Evolutionary conservation across 2,329 filamentous ascomycete species (phyloP).

Genomic region (Colletotrichum godetiae): DNA sequence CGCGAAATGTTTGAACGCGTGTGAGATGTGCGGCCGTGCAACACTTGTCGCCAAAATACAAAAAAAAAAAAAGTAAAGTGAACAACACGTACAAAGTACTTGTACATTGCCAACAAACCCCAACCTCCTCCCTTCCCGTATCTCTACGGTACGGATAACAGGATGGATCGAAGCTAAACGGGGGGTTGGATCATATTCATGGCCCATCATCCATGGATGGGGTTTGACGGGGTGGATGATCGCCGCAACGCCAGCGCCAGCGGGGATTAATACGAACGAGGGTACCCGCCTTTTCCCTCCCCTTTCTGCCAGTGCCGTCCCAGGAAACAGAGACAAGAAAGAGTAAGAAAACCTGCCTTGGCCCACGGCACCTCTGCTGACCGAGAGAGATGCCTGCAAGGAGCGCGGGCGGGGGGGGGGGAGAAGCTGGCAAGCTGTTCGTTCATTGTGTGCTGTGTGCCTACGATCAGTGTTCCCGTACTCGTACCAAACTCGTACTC

Average conservation of each 20-base stretch:
- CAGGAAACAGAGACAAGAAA: constrained; percentile 18
- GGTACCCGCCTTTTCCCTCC: constrained; percentile 12
- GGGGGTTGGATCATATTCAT: background rate
- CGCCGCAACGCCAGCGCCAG: constrained; percentile 15
- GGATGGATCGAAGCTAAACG: constrained; percentile 7
- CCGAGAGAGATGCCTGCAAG: constrained; percentile 20
- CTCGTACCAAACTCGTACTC: background rate
- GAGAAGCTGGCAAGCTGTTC: background rate
- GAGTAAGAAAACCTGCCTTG: constrained; percentile 19
- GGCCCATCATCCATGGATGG: background rate
- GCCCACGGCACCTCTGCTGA: constrained; percentile 20
- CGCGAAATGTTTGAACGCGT: background rate
- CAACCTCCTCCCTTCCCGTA: constrained; percentile 3
- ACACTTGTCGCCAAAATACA: background rate
- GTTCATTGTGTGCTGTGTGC: background rate
- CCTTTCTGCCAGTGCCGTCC: constrained; percentile 28
- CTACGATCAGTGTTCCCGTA: background rate
- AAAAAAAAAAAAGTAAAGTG: constrained; percentile 4
- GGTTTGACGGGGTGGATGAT: constrained; percentile 21
- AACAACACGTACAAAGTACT: background rate
- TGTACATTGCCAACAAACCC: constrained; percentile 1
- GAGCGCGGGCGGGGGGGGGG: background rate
- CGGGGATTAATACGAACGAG: constrained; percentile 35
- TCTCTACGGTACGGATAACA: background rate
- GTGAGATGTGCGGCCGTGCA: background rate